These are phyloP conservation scores for Cytospora mali DNA, from an alignment of 2,329 filamentous ascomycete species.

Conservation along the genomic window DNA sequence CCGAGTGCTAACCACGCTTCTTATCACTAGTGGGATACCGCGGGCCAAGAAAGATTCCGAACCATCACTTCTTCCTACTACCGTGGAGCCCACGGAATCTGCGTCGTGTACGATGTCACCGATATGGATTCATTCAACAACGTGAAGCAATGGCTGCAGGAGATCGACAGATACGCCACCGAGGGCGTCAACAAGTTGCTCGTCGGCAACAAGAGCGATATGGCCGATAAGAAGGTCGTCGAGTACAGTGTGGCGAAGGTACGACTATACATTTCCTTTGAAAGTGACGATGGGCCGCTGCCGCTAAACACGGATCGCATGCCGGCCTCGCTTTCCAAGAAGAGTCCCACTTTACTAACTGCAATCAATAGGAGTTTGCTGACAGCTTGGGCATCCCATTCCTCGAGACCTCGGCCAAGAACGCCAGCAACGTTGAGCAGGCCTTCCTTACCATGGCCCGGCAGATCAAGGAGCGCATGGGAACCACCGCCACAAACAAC, in stretches of 20 bases:
- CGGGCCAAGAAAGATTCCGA: slow-evolving; percentile 98
- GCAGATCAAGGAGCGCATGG: slow-evolving; percentile 99
- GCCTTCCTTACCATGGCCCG: slow-evolving; percentile 99
- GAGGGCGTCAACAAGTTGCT: slow-evolving; percentile 99
- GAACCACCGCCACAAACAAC: slow-evolving; percentile 91
- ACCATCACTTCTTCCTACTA: slow-evolving; percentile 99
- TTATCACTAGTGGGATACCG: slow-evolving; percentile 85
- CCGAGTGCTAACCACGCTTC: slow-evolving; percentile 35
- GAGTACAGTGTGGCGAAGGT: slow-evolving; percentile 99
- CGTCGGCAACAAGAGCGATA: slow-evolving; percentile 99
- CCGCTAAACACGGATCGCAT: slow-evolving; percentile 21
- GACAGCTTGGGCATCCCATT: slow-evolving; percentile 98
- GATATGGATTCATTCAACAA: slow-evolving; percentile 99
- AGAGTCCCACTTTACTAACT: slow-evolving; percentile 25
- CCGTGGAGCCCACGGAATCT: slow-evolving; percentile 97
- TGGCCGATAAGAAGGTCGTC: slow-evolving; percentile 99
- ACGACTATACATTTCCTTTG: slow-evolving; percentile 37
- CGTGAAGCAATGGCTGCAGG: slow-evolving; percentile 99
- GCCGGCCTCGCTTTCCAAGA: slow-evolving; percentile 23
- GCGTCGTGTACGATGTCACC: slow-evolving; percentile 99
- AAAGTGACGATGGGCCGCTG: not conserved
- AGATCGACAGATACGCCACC: slow-evolving; percentile 98
- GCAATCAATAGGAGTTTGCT: slow-evolving; percentile 78
- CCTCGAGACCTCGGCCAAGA: slow-evolving; percentile 99
- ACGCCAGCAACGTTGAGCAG: slow-evolving; percentile 98